Evolutionary conservation across 352 stramenopile species (phyloP).

Genomic region (Pythium vanterpoolii): DNA sequence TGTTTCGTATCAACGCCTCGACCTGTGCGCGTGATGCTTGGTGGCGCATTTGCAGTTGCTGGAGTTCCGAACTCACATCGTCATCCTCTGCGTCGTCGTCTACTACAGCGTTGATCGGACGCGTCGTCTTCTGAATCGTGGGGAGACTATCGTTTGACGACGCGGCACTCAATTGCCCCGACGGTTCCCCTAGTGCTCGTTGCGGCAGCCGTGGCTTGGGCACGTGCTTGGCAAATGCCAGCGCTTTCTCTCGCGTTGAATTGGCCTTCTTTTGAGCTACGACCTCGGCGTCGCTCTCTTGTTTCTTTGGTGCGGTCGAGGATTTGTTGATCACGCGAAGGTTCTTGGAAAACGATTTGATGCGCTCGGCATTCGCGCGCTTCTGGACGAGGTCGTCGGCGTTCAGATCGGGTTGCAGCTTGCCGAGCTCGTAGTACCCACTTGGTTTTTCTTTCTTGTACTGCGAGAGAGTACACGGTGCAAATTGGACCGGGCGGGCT

Average conservation of each 20-base stretch:
- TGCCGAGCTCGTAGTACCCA: constrained; percentile 88
- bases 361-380: constrained; percentile 67
- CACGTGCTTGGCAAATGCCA: constrained; percentile 79
- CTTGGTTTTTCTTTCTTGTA: constrained; percentile 85
- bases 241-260: constrained; percentile 65
- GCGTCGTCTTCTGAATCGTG: constrained; percentile 21
- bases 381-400: constrained; percentile 76
- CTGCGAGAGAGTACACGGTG: constrained; percentile 80
- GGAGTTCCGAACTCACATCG: constrained; percentile 56
- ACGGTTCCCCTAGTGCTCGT: constrained; percentile 20
- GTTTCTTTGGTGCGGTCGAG: constrained; percentile 29
- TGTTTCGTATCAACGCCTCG: constrained; percentile 52
- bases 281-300: constrained; percentile 7
- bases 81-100: constrained; percentile 64
- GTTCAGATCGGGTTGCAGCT: constrained; percentile 86
- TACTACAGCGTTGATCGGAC: constrained; percentile 47
- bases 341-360: constrained; percentile 85
- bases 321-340: constrained; percentile 74
- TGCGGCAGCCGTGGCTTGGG: constrained; percentile 54
- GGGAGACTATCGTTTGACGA: constrained; percentile 23
- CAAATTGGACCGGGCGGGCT: constrained; percentile 68
- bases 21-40: constrained; percentile 71
- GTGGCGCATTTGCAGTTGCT: constrained; percentile 66
- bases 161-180: constrained; percentile 6
- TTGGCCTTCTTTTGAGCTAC: constrained; percentile 35